Evolutionary conservation across 116 monocot genomes (phyloP), one percentile per base, ranked within the genome.

Genomic region (Trichopus zeylanicus): DNA sequence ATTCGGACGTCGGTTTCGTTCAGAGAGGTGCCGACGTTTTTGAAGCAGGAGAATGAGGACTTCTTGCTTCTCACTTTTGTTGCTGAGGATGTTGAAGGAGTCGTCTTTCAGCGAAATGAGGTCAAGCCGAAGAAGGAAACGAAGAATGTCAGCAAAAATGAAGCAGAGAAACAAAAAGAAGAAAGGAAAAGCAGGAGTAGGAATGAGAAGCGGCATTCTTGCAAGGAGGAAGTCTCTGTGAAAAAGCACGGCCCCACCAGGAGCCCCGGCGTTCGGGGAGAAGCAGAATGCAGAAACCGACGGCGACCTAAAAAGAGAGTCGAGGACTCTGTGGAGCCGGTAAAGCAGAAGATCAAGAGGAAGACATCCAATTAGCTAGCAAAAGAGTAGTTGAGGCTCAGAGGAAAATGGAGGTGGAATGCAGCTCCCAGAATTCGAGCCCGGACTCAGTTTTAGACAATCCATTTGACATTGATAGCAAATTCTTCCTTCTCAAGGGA

Each of bases 51-150:
- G 60, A 73, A 64, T 47, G 80, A 80, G 7, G 80, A 76, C n/a
- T 85, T 85, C 66, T 30, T 80, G 67, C 32, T 85, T 4, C 76
- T 85, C 11, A 85, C 67, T 67, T 76, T 85, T 55, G 47, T 51
- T 21, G 57, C 55, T 0, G 77, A 82, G 0, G 73, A 38, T 7
- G 9, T 11, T 1, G 38, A 72, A 18, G 32, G 3, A 3, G 4
- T 3, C 26, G 0, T 19, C 26, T 13, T 28, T 22, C 37, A 46
- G 5, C 32, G 18, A 10, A 24, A 3, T 11, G 26, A 51, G 22
- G 54, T 12, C 29, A 29, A 20, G 5, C 18, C 1, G 9, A 57
- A 8, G 29, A 46, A 29, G 47, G 39, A 61, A 16, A 21, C 1
- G 35, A 25, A 59, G 38, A 26, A 12, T 1, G 58, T 33, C 21